Percentiles rank a stretch among this genome's conserved stretches.
phyloP scores from a whole-genome alignment of 768 basidiomycete species.

The Lactifluus echinatus region DNA sequence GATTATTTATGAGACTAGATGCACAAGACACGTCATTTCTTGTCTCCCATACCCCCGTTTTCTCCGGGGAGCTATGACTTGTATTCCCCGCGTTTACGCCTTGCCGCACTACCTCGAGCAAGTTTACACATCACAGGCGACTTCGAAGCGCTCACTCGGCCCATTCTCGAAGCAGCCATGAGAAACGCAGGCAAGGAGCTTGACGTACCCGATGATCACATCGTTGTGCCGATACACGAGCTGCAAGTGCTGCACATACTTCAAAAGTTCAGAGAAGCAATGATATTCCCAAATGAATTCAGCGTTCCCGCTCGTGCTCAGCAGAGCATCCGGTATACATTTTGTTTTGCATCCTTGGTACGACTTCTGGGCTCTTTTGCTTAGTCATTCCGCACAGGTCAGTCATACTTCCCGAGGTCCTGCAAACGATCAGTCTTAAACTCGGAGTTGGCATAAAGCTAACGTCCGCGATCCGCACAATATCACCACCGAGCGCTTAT shows the following conservation, averaged over 20 bases:
- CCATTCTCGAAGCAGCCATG: conserved; percentile 36
- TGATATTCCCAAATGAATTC: conserved; percentile 36
- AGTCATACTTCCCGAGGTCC: conserved; percentile 42
- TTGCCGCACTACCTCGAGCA: conserved; percentile 37
- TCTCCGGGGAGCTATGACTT: conserved; percentile 42
- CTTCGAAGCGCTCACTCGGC: conserved; percentile 36
- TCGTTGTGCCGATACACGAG: conserved; percentile 47
- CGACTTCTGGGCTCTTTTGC: not conserved
- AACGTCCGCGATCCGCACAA: conserved; percentile 49
- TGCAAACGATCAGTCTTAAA: conserved; percentile 41
- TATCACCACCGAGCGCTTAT: conserved; percentile 51
- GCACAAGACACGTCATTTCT: conserved; percentile 47
- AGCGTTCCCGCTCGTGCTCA: conserved; percentile 40
- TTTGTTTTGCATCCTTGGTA: too few species aligned
- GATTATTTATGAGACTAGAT: conserved; percentile 31
- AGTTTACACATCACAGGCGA: conserved; percentile 42
- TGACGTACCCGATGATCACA: conserved; percentile 28
- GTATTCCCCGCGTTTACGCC: conserved; percentile 39
- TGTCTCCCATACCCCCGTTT: conserved; percentile 40
- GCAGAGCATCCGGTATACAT: conserved; percentile 47
- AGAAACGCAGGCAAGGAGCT: conserved; percentile 31
- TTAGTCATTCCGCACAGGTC: conserved; percentile 31
- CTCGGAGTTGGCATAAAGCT: conserved; percentile 48
- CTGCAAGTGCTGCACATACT: conserved; percentile 42
- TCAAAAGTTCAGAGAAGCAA: conserved; percentile 40